phyloP scores from a whole-genome alignment of 2,329 filamentous ascomycete species.

The Curvularia sp. region DNA sequence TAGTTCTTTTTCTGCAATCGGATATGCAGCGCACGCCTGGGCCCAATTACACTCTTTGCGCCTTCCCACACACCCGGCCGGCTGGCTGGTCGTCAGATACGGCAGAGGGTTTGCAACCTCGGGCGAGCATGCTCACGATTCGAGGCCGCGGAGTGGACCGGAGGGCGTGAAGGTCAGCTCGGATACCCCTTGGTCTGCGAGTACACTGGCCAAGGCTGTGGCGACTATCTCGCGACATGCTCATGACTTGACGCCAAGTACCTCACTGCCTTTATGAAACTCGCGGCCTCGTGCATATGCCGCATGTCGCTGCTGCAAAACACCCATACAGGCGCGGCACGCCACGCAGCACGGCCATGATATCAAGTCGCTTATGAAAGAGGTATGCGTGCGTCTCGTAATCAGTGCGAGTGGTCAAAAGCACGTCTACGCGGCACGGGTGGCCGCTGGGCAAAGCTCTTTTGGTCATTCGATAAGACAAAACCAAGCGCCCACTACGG shows the following conservation, averaged over 20 bases:
- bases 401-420: constrained; percentile 33
- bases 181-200: constrained; percentile 19
- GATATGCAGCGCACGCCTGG: constrained; percentile 39
- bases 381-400: constrained; percentile 35
- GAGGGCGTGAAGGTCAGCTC: constrained; percentile 18
- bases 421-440: constrained; percentile 27
- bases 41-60: constrained; percentile 39
- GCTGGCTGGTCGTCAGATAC: constrained; percentile 29
- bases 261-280: constrained; percentile 13
- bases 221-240: constrained; percentile 4
- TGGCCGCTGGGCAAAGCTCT: constrained; percentile 21
- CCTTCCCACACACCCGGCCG: constrained; percentile 46
- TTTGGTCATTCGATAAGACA: constrained; percentile 40
- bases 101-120: constrained; percentile 31
- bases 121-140: constrained; percentile 31
- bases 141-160: constrained; percentile 39
- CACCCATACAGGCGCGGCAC: constrained; percentile 22
- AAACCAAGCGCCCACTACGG: constrained; percentile 29
- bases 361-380: constrained; percentile 38
- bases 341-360: constrained; percentile 24
- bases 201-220: constrained; percentile 24
- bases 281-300: constrained; percentile 28
- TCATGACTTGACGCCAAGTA: constrained; percentile 14
- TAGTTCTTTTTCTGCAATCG: constrained; percentile 41
- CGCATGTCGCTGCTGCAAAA: constrained; percentile 24